A percentile compares a stretch with the other conserved stretches of the same genome.
These are phyloP conservation scores for Talaromyces funiculosus DNA, from an alignment of 2,329 filamentous ascomycete species.

Conservation along the genomic window DNA sequence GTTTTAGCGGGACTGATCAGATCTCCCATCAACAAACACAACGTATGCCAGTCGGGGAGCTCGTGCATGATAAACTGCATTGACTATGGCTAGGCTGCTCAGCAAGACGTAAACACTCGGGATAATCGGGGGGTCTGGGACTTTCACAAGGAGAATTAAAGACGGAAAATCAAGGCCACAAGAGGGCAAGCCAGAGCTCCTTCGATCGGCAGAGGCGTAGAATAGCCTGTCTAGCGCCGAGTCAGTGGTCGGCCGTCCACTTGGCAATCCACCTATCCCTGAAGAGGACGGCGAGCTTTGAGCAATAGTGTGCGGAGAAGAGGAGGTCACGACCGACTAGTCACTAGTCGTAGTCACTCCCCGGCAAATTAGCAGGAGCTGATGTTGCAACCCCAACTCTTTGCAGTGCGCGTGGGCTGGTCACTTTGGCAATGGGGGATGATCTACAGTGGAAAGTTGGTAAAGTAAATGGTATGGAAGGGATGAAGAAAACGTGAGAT, in stretches of 20 bases:
- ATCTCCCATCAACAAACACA: background rate
- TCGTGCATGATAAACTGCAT: background rate
- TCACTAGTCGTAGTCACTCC: background rate
- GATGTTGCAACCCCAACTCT: background rate
- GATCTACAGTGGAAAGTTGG: background rate
- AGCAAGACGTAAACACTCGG: background rate
- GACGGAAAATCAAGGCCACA: background rate
- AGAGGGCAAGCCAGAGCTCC: background rate
- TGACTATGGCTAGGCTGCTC: background rate
- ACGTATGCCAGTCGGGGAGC: background rate
- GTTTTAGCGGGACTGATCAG: background rate
- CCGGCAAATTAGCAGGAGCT: background rate
- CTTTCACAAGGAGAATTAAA: background rate
- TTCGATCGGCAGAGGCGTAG: constrained; percentile 7
- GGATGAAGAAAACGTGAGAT: background rate
- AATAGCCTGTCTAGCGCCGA: background rate
- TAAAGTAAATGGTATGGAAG: background rate
- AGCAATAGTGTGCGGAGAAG: background rate
- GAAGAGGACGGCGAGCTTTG: background rate
- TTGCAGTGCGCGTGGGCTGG: background rate
- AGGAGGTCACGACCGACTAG: background rate
- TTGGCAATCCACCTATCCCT: background rate
- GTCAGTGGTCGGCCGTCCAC: background rate
- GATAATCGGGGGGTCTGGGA: background rate
- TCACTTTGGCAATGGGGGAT: background rate